Conservation (phyloP, 306 rosid genomes). For the Quercus robur region DNA sequence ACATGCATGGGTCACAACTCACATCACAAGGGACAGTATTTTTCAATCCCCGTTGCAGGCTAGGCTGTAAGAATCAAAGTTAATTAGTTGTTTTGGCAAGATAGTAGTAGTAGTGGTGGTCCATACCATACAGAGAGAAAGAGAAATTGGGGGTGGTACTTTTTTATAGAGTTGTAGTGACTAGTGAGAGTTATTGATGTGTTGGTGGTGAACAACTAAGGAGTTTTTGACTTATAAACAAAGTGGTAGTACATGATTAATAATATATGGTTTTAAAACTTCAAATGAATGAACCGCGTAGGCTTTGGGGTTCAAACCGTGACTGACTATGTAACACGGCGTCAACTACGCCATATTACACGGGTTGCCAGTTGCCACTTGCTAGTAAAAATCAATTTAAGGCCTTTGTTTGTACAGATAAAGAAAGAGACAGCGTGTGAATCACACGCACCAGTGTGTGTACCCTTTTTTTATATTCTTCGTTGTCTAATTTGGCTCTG, state of each 20-base stretch:
- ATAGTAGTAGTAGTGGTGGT: not conserved
- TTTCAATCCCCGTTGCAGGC: not conserved
- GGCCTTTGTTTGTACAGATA: not conserved
- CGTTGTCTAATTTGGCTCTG: not conserved
- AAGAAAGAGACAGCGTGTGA: not conserved
- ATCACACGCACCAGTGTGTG: not conserved
- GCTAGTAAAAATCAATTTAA: too few relatives aligned
- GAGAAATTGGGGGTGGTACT: not conserved
- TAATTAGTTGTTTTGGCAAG: not conserved
- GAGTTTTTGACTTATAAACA: not conserved
- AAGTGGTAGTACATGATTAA: too few relatives aligned
- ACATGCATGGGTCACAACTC: not conserved
- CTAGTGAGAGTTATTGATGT: not conserved
- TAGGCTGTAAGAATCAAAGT: not conserved
- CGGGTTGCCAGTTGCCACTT: not conserved
- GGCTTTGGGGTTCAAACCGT: not conserved
- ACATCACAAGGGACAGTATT: not conserved
- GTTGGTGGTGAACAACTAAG: conserved; percentile 20
- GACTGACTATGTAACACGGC: conserved; percentile 6
- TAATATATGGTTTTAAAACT: too few relatives aligned
- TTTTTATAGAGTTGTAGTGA: not conserved
- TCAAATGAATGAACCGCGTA: too few relatives aligned
- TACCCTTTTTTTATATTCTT: not conserved
- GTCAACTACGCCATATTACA: conserved; percentile 12
- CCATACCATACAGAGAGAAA: not conserved